phyloP scores from a whole-genome alignment of 2,329 filamentous ascomycete species.

The Penicillium sp. region DNA sequence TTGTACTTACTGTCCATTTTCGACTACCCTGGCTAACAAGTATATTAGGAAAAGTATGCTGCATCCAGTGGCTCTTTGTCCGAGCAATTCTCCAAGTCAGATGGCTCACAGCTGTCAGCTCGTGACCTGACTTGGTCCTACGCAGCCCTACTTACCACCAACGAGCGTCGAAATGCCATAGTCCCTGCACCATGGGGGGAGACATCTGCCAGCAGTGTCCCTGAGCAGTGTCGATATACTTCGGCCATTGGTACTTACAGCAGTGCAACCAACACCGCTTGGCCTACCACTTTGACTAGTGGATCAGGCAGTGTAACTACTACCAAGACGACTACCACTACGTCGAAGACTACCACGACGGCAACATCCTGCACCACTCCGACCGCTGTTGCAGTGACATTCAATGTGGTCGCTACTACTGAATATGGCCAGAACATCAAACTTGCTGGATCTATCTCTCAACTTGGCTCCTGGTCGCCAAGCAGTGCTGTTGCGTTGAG shows the following conservation, averaged over 20 bases:
- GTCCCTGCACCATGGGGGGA: constrained; percentile 37
- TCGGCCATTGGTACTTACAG: constrained; percentile 35
- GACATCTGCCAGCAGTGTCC: constrained; percentile 30
- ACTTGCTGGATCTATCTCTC: constrained; percentile 57
- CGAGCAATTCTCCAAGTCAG: constrained; percentile 41
- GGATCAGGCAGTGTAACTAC: constrained; percentile 11
- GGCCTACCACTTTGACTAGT: constrained; percentile 30
- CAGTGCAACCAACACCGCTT: constrained; percentile 31
- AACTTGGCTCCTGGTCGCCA: constrained; percentile 64
- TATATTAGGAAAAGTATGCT: constrained; percentile 26
- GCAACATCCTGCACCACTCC: constrained; percentile 23
- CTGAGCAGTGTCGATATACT: constrained; percentile 28
- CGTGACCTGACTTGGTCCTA: constrained; percentile 48
- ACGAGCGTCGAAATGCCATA: constrained; percentile 31
- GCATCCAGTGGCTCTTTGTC: constrained; percentile 33
- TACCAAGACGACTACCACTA: constrained; percentile 14
- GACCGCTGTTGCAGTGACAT: constrained; percentile 56
- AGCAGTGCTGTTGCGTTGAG: constrained; percentile 55
- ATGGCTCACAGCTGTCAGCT: constrained; percentile 39
- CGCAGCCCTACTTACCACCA: constrained; percentile 40
- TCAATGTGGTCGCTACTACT: constrained; percentile 59
- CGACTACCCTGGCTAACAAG: neutral
- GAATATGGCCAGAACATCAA: constrained; percentile 63
- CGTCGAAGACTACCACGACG: constrained; percentile 21
- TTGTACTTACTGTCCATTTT: neutral